A percentile compares a stretch with the other conserved stretches of the same genome.
These are phyloP conservation scores for Aspergillus ostianus DNA, from an alignment of 495 filamentous ascomycete species.

Conservation along the genomic window DNA sequence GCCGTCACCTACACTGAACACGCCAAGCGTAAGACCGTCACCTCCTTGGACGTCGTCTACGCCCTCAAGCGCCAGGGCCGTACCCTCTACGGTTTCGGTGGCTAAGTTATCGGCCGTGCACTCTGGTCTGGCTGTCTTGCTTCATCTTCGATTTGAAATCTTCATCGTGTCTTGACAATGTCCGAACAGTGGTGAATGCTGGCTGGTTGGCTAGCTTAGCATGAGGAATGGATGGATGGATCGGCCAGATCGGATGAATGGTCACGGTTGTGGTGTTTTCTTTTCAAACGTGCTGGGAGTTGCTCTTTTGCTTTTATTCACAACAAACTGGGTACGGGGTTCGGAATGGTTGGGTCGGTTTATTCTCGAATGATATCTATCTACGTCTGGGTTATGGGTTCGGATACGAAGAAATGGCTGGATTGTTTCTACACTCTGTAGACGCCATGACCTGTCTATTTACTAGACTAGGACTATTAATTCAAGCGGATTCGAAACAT, in stretches of 20 bases:
- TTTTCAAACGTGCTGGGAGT: background rate
- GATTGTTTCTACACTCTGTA: slow-evolving; percentile 5
- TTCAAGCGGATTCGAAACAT: background rate
- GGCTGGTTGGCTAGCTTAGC: background rate
- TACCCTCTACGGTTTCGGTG: slow-evolving; percentile 98
- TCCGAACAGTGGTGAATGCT: background rate
- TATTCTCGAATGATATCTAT: slow-evolving; percentile 10
- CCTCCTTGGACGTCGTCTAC: slow-evolving; percentile 92
- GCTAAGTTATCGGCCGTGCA: slow-evolving; percentile 55
- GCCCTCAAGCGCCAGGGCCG: slow-evolving; percentile 93
- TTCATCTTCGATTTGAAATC: background rate
- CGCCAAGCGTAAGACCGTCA: slow-evolving; percentile 97
- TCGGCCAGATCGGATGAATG: background rate
- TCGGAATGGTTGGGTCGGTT: slow-evolving; percentile 24
- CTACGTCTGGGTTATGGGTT: slow-evolving; percentile 9
- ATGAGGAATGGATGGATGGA: background rate
- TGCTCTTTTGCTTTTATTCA: slow-evolving; percentile 13
- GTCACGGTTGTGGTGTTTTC: background rate
- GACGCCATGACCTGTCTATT: background rate
- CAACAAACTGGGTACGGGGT: slow-evolving; percentile 28
- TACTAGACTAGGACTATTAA: background rate
- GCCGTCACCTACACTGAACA: slow-evolving; percentile 98
- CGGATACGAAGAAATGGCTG: slow-evolving; percentile 2
- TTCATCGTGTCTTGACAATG: slow-evolving; percentile 5
- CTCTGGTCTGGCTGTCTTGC: background rate